phyloP scores from a whole-genome alignment of 2,329 filamentous ascomycete genomes.

The Talaromyces marneffei region DNA sequence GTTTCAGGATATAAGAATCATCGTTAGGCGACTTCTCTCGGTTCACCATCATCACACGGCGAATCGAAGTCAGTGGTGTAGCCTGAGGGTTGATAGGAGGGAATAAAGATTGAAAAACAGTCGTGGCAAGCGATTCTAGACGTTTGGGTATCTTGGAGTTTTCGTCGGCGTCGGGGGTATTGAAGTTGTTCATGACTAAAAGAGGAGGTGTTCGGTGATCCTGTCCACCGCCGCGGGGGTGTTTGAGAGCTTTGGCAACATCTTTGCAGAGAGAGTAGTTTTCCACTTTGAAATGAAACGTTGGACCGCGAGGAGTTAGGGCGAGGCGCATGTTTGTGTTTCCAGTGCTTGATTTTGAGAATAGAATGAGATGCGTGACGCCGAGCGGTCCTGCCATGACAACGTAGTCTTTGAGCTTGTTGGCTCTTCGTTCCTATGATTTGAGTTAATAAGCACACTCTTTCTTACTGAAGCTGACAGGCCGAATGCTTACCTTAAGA shows the following conservation, averaged over 20 bases:
- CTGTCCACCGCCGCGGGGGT: slow-evolving; percentile 74
- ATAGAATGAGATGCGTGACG: slow-evolving; percentile 86
- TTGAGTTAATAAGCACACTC: background rate
- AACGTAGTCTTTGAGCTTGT: slow-evolving; percentile 84
- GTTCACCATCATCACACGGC: slow-evolving; percentile 83
- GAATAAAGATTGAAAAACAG: slow-evolving; percentile 92
- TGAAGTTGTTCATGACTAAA: slow-evolving; percentile 98
- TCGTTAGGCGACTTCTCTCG: slow-evolving; percentile 57
- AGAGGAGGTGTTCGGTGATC: slow-evolving; percentile 81
- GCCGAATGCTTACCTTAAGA: slow-evolving; percentile 56
- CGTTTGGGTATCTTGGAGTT: slow-evolving; percentile 77
- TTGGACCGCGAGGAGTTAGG: slow-evolving; percentile 82
- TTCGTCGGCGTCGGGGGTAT: slow-evolving; percentile 52
- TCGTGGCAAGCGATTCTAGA: slow-evolving; percentile 86
- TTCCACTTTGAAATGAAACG: slow-evolving; percentile 88
- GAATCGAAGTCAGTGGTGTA: slow-evolving; percentile 86
- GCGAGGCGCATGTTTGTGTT: slow-evolving; percentile 90
- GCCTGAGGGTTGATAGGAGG: slow-evolving; percentile 89
- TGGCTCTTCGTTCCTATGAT: slow-evolving; percentile 69
- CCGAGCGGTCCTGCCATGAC: slow-evolving; percentile 93
- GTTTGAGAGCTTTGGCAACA: slow-evolving; percentile 74
- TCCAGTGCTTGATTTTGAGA: slow-evolving; percentile 80
- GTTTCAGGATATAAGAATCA: slow-evolving; percentile 73
- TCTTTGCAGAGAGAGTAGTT: slow-evolving; percentile 93
- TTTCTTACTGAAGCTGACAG: background rate